Evolutionary conservation across 257 asterid genomes (phyloP), one percentile per base, ranked within the genome.

Genomic region (Datura wrightii): DNA sequence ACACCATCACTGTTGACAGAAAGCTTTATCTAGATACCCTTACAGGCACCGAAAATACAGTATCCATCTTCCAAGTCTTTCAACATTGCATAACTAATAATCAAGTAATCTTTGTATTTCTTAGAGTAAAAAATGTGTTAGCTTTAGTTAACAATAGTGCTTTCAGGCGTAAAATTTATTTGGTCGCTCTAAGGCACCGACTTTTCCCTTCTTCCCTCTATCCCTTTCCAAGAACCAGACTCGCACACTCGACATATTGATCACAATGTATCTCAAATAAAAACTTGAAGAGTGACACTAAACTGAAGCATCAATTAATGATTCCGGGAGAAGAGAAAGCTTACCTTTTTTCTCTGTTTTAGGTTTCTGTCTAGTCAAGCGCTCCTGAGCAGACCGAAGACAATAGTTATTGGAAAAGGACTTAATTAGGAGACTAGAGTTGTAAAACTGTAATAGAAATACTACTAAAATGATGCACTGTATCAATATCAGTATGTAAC

Each of bases 281-380:
- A 13, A 44, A 8, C 60, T 41, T 44, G 83, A 18, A 31, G 50
- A 70, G 41, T 36, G 54, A 54, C 34, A 34, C 60, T 9, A 54
- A 24, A 8, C 79, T 6, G 67, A 72, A 80, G 60, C 41, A 41
- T 13, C 53, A 70, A 85, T 44, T 13, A 62, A 82, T 2, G 60
- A 85, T 76, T 37, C 48, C 34, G 82, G 78, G 54, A n/a, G 55
- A 84, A 52, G 69, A 60, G 81, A 87, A 76, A 62, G 80, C 48
- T 87, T 92, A 93, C 98, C 50, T 87, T 91, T 92, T 84, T 92
- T 93, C 89, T 85, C 94, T 79, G 87, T 59, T 88, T 83, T 90
- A 10, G 88, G 52, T 62, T 84, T 84, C 34, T 82, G 83, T 84
- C 91, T 86, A 60, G 87, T 19, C 83, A 90, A 90, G 87, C 83